These are phyloP conservation scores for Rhizopogon roseolus DNA, from an alignment of 768 basidiomycete species.

Conservation along the genomic window DNA sequence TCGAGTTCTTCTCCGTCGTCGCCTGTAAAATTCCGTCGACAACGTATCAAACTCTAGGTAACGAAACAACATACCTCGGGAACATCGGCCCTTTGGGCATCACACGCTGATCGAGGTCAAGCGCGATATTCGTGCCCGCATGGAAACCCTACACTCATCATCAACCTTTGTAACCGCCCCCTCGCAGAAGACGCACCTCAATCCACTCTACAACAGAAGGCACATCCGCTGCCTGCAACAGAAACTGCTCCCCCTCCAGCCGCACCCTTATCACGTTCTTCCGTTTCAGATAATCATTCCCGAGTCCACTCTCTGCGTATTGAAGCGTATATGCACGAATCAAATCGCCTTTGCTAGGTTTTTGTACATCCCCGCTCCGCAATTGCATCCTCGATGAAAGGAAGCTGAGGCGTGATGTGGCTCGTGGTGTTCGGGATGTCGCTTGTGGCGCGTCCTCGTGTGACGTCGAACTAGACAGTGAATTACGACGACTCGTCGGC, in stretches of 20 bases:
- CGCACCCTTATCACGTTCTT: constrained; percentile 91
- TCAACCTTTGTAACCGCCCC: constrained; percentile 2
- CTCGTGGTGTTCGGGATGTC: constrained; percentile 10
- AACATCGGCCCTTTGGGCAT: constrained; percentile 92
- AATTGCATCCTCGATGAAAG: constrained; percentile 9
- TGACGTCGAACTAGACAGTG: constrained; percentile 11
- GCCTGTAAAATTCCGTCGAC: constrained; percentile 9
- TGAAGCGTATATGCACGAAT: constrained; percentile 78
- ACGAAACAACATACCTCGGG: constrained; percentile 50
- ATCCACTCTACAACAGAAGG: constrained; percentile 92
- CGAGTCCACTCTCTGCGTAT: constrained; percentile 89
- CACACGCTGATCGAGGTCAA: constrained; percentile 86
- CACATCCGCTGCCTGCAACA: constrained; percentile 84
- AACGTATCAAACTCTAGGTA: background rate
- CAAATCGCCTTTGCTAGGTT: constrained; percentile 49
- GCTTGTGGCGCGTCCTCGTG: constrained; percentile 12
- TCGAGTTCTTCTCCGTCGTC: constrained; percentile 24
- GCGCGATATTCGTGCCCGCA: constrained; percentile 84
- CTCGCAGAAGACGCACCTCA: constrained; percentile 51
- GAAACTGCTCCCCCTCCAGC: constrained; percentile 94
- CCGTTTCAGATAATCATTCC: constrained; percentile 91
- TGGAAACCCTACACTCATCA: constrained; percentile 65
- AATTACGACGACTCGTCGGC: constrained; percentile 13
- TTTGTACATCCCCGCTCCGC: constrained; percentile 24
- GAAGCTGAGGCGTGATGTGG: constrained; percentile 18